Evolutionary conservation across 306 rosid species (phyloP).

Genomic region (Lathyrus oleraceus): DNA sequence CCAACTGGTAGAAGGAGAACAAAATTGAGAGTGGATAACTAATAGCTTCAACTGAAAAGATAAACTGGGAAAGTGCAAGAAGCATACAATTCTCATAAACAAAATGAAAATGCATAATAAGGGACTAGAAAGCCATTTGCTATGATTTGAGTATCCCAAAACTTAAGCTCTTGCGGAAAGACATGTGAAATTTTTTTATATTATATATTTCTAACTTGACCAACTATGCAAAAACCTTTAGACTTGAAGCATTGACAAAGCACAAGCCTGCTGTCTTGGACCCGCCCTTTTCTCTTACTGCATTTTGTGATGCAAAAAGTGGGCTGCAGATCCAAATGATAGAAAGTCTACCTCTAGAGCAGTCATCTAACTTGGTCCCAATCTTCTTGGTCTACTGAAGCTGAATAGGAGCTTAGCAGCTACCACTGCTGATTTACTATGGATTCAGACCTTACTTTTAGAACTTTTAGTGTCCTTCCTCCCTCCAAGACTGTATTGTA

Average conservation of each 20-base stretch:
- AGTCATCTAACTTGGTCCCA: neutral
- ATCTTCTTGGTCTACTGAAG: neutral
- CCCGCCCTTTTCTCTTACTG: neutral
- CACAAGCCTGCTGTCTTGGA: neutral
- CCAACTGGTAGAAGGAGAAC: constrained; percentile 67
- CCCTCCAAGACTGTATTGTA: neutral
- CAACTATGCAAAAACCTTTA: neutral
- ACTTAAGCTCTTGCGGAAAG: neutral
- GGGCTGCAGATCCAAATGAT: constrained; percentile 1
- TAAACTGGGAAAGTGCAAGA: constrained; percentile 13
- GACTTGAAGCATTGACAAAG: neutral
- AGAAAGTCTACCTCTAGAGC: neutral
- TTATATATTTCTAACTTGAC: neutral
- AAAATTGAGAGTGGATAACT: constrained; percentile 26
- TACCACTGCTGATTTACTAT: neutral
- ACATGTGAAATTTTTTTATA: neutral
- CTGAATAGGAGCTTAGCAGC: neutral
- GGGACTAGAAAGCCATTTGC: neutral
- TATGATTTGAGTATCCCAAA: neutral
- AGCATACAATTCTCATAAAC: constrained; percentile 19
- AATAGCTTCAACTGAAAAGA: constrained; percentile 25
- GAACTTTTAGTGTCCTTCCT: neutral
- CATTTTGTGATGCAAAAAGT: neutral
- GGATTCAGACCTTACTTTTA: neutral
- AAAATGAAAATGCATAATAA: constrained; percentile 29